These are phyloP conservation scores for Scenedesmus sp. DNA, from an alignment of 163 green algal genomes.

Conservation along the genomic window DNA sequence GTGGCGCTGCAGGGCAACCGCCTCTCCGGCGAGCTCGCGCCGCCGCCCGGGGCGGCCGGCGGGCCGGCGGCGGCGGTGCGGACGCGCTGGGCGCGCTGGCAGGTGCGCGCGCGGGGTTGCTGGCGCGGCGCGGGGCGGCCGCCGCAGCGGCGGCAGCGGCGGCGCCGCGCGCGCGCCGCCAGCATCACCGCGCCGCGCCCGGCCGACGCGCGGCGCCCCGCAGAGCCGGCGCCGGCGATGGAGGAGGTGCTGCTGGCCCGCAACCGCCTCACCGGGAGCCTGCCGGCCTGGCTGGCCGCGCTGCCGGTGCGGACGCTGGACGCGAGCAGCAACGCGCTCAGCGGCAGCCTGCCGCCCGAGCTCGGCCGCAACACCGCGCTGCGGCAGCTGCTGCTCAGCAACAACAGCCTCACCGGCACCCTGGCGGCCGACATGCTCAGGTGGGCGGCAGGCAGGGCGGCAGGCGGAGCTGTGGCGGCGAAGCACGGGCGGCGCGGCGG, in stretches of 20 bases:
- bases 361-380: background rate
- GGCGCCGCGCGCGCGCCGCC: too few species aligned
- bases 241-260: conserved; percentile 49
- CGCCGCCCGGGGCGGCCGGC: too few species aligned
- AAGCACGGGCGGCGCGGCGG: too few species aligned
- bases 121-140: too few species aligned
- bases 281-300: conserved; percentile 50
- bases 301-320: conserved; percentile 35
- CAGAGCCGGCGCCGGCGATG: background rate
- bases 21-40: background rate
- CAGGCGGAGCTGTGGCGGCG: too few species aligned
- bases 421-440: conserved; percentile 4
- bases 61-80: background rate
- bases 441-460: too few species aligned
- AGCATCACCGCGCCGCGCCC: background rate
- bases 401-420: conserved; percentile 38
- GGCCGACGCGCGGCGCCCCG: background rate
- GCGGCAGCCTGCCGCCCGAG: conserved; percentile 47
- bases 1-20: background rate
- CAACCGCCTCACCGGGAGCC: conserved; percentile 59
- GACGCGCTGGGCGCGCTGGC: too few species aligned
- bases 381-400: conserved; percentile 14
- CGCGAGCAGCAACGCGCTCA: conserved; percentile 58
- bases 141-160: background rate
- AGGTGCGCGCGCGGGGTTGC: background rate